Percentiles rank a stretch among this genome's conserved stretches.
phyloP scores from a whole-genome alignment of 768 basidiomycete species.

The Coprinopsis sp. region DNA sequence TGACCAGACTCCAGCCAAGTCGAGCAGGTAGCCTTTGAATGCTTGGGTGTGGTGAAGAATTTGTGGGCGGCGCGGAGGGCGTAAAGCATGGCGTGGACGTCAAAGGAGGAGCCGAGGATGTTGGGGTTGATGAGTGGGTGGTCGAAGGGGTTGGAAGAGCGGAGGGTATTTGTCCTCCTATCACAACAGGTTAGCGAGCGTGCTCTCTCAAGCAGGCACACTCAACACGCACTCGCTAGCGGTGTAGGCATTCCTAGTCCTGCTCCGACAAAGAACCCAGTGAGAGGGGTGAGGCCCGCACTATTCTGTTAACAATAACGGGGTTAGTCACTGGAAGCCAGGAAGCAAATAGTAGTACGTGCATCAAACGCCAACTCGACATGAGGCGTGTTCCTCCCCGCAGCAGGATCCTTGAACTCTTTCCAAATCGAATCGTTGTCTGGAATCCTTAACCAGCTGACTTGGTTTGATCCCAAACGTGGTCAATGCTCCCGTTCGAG shows the following conservation, averaged over 20 bases:
- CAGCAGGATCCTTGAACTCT: constrained; percentile 18
- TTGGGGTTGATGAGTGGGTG: constrained; percentile 10
- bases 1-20: constrained; percentile 7
- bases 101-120: constrained; percentile 2
- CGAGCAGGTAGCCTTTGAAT: constrained; percentile 8
- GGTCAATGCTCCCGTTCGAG: constrained; percentile 19
- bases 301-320: constrained; percentile 6
- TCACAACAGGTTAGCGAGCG: constrained; percentile 22
- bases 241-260: too few relatives aligned
- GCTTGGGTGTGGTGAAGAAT: constrained; percentile 6
- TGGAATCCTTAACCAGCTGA: constrained; percentile 20
- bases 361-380: constrained; percentile 16
- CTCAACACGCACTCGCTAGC: too few relatives aligned
- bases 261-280: constrained; percentile 11
- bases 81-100: constrained; percentile 3
- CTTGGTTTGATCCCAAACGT: constrained; percentile 18
- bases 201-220: too few relatives aligned
- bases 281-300: constrained; percentile 16
- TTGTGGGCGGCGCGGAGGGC: constrained; percentile 4
- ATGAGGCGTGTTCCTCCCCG: constrained; percentile 22
- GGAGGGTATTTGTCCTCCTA: constrained; percentile 10
- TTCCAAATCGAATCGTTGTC: constrained; percentile 18
- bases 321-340: background rate
- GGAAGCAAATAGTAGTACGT: background rate
- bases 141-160: constrained; percentile 21